A percentile compares a stretch with the other conserved stretches of the same genome.
Evolutionary conservation across 1,284 basidiomycete genomes (phyloP).

Genomic region (Boletus mariae): DNA sequence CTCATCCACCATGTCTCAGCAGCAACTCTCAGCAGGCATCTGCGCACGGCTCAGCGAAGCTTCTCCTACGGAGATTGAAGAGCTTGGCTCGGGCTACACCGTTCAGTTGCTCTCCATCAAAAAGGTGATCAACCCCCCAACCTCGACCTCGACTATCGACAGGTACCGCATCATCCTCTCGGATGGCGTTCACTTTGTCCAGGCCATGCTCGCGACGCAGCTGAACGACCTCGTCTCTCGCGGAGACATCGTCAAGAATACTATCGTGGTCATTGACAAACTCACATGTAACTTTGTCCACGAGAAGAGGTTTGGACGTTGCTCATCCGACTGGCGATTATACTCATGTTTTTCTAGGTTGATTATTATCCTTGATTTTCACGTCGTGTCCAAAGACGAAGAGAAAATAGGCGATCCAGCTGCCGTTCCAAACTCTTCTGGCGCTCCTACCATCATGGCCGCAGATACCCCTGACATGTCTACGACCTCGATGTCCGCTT

Average conservation of each 20-base stretch:
- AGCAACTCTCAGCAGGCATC: slow-evolving; percentile 53
- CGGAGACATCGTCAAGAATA: slow-evolving; percentile 68
- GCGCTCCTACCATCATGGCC: slow-evolving; percentile 9
- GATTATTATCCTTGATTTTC: slow-evolving; percentile 80
- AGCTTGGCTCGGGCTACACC: slow-evolving; percentile 57
- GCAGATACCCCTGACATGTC: slow-evolving; percentile 9
- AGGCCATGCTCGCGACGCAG: slow-evolving; percentile 95
- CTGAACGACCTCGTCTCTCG: slow-evolving; percentile 76
- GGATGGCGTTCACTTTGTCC: slow-evolving; percentile 81
- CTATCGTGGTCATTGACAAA: slow-evolving; percentile 71
- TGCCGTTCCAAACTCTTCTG: slow-evolving; percentile 28
- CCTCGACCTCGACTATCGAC: slow-evolving; percentile 42
- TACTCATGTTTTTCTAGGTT: slow-evolving; percentile 49
- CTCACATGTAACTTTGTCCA: slow-evolving; percentile 86
- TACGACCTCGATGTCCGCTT: slow-evolving; percentile 6
- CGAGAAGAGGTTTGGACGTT: slow-evolving; percentile 66
- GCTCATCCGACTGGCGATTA: not conserved
- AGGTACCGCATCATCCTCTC: slow-evolving; percentile 73
- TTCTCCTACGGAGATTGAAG: slow-evolving; percentile 45
- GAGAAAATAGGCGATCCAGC: slow-evolving; percentile 79
- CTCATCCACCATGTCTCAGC: slow-evolving; percentile 33
- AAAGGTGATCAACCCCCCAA: slow-evolving; percentile 52
- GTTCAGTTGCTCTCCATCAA: slow-evolving; percentile 84
- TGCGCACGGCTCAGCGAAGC: slow-evolving; percentile 49
- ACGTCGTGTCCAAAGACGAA: slow-evolving; percentile 47